Evolutionary conservation across 2,329 filamentous ascomycete genomes (phyloP), one percentile per base, ranked within the genome.

Genomic region (Fusarium sp.): DNA sequence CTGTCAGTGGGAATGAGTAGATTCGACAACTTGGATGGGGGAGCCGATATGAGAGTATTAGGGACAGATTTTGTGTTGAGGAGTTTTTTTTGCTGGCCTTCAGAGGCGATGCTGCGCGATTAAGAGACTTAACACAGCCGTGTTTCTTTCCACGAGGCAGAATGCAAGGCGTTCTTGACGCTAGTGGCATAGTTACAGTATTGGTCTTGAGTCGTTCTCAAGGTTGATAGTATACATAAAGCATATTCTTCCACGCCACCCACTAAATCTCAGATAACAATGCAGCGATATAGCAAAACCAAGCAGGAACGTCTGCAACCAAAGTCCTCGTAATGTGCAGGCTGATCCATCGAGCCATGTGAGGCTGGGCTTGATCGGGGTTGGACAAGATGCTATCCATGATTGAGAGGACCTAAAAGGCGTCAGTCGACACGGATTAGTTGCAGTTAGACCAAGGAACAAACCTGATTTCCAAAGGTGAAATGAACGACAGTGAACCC

Each of bases 331-430:
- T 33, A 57, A 57, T 18, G 13, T 64, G 62, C 20, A 64, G 40
- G 35, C 27, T 45, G 5, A 64, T 57, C 62, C 62, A 64, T 29
- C 20, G 20, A 14, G 50, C 27, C 50, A 57, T 64, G 25, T 64
- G 35, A 18, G 25, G 50, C 27, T 64, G 62, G 9, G 62, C 62
- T 20, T 25, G 35, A 10, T 57, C 61, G 9, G 61, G 61, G 8
- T 42, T 50, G 13, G 62, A 57, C n/a, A 57, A 16, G 31, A 64
- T 64, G 13, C 33, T 54, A 36, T 64, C 47, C 50, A 64, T 64
- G 22, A 64, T 57, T 22, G 62, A 27, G 16, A 59, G 35, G 0
- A 59, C 35, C 56, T 58, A 40, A 9, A 14, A 16, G 4, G 10
- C 4, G 50, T 57, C 3, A 36, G 31, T n/a, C 6, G 9, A 25